Percentiles rank a stretch among this genome's conserved stretches.
phyloP scores from a whole-genome alignment of 345 rosid species.

The Laguncularia racemosa region DNA sequence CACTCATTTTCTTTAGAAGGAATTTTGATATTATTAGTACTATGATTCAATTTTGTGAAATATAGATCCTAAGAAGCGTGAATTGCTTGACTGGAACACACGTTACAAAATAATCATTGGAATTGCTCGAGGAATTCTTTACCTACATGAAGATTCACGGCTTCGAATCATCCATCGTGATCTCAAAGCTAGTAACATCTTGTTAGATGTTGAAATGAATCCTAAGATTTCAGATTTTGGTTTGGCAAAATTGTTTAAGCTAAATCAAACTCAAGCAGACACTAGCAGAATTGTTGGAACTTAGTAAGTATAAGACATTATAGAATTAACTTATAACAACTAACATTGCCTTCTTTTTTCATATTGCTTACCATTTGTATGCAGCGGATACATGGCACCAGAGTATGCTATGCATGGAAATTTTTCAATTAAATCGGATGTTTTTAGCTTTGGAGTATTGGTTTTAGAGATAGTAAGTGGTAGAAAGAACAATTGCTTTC shows the following conservation, averaged over 20 bases:
- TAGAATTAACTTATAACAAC: too few species aligned
- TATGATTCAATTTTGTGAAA: neutral
- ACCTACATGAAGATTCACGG: slow-evolving; percentile 40
- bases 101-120: slow-evolving; percentile 33
- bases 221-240: slow-evolving; percentile 47
- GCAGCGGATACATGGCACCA: too few species aligned
- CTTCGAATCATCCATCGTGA: slow-evolving; percentile 38
- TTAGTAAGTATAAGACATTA: too few species aligned
- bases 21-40: neutral
- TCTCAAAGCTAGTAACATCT: slow-evolving; percentile 36
- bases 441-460: too few species aligned
- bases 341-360: too few species aligned
- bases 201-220: slow-evolving; percentile 32
- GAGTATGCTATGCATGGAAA: too few species aligned
- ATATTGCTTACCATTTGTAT: too few species aligned
- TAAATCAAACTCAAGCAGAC: slow-evolving; percentile 33
- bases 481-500: too few species aligned
- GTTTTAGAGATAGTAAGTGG: too few species aligned
- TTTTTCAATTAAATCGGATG: too few species aligned
- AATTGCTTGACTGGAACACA: slow-evolving; percentile 17
- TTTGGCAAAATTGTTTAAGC: slow-evolving; percentile 31
- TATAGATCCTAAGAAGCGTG: slow-evolving; percentile 17
- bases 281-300: too few species aligned
- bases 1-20: too few species aligned
- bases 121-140: slow-evolving; percentile 38